phyloP scores from a whole-genome alignment of 805 yeast species.

The Candida manassasensis region DNA sequence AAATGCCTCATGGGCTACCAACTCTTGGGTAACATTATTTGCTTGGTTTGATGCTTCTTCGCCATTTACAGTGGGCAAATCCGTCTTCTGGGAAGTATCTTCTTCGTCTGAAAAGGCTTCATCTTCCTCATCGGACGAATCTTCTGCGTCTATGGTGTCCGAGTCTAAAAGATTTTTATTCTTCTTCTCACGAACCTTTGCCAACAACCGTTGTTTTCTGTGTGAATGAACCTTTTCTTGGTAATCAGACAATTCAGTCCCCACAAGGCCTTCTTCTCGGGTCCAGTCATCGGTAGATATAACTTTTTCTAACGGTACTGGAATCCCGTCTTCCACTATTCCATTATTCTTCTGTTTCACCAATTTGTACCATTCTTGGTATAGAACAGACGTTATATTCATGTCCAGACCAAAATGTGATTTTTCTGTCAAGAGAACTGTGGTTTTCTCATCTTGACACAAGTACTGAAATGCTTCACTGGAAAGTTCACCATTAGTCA shows the following conservation, averaged over 20 bases:
- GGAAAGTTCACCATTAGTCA: constrained; percentile 60
- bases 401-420: constrained; percentile 35
- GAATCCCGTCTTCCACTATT: constrained; percentile 53
- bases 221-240: constrained; percentile 42
- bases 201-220: constrained; percentile 38
- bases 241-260: constrained; percentile 47
- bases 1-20: constrained; percentile 38
- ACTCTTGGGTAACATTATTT: constrained; percentile 20
- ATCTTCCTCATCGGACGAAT: constrained; percentile 29
- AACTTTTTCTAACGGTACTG: constrained; percentile 47
- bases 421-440: constrained; percentile 72
- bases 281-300: constrained; percentile 38
- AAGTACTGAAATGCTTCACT: constrained; percentile 48
- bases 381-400: constrained; percentile 48
- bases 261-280: constrained; percentile 47
- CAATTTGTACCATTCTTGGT: constrained; percentile 48
- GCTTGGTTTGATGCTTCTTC: constrained; percentile 4
- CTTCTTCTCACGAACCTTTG: constrained; percentile 38
- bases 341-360: constrained; percentile 33
- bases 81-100: constrained; percentile 12
- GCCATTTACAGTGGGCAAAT: constrained; percentile 2
- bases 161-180: constrained; percentile 36
- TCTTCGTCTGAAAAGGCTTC: constrained; percentile 26
- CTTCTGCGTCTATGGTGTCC: constrained; percentile 29
- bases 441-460: constrained; percentile 60